phyloP scores from a whole-genome alignment of 352 stramenopile species.

The Phytophthora syringae region DNA sequence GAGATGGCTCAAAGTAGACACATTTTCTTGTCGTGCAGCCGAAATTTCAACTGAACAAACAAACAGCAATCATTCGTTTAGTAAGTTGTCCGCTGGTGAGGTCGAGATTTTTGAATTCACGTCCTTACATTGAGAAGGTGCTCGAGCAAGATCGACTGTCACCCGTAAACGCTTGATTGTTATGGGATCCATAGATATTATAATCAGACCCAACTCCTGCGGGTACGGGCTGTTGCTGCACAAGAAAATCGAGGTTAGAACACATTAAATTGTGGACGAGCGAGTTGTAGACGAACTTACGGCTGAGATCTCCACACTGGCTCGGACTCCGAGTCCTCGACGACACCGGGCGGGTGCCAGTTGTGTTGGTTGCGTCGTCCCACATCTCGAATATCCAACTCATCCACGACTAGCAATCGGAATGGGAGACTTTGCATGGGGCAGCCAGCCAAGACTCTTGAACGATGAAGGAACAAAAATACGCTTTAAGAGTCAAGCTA shows the following conservation, averaged over 20 bases:
- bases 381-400: slow-evolving; percentile 27
- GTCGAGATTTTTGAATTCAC: too few relatives aligned
- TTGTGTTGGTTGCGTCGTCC: slow-evolving; percentile 4
- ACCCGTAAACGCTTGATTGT: slow-evolving; percentile 22
- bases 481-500: too few relatives aligned
- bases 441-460: too few relatives aligned
- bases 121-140: slow-evolving; percentile 25
- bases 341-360: slow-evolving; percentile 16
- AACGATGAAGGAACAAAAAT: too few relatives aligned
- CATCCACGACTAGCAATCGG: slow-evolving; percentile 27
- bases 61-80: neutral
- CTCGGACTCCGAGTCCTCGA: slow-evolving; percentile 14
- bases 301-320: slow-evolving; percentile 29
- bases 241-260: neutral
- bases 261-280: neutral
- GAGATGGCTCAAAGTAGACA: neutral
- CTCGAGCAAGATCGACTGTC: neutral
- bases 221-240: slow-evolving; percentile 21
- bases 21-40: slow-evolving; percentile 1
- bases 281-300: slow-evolving; percentile 6
- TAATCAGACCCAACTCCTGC: slow-evolving; percentile 39
- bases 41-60: slow-evolving; percentile 24
- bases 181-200: slow-evolving; percentile 26
- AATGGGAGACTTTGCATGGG: slow-evolving; percentile 35
- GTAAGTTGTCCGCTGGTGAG: neutral